Evolutionary conservation across 192 early-diverging fungal species (phyloP).

Genomic region (Podila minutissima): DNA sequence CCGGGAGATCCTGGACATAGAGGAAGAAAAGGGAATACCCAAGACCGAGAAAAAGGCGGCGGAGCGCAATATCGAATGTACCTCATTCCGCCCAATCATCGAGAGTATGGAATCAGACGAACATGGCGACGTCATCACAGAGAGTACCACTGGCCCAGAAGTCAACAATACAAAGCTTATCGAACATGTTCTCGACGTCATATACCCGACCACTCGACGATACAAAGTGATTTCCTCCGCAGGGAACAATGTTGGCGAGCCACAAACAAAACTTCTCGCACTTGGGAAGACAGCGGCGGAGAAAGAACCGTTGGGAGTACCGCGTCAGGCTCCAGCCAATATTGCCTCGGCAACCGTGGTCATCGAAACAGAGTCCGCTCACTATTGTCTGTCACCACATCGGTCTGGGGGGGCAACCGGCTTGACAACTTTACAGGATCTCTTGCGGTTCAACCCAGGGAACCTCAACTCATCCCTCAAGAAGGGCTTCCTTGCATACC

Average conservation of each 20-base stretch:
- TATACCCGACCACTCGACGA: slow-evolving; percentile 55
- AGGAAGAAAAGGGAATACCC: background rate
- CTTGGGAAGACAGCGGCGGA: background rate
- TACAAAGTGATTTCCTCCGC: slow-evolving; percentile 29
- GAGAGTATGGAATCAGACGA: slow-evolving; percentile 18
- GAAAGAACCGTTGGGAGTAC: slow-evolving; percentile 8
- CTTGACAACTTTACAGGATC: slow-evolving; percentile 62
- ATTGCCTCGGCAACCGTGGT: slow-evolving; percentile 41
- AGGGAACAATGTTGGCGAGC: slow-evolving; percentile 18
- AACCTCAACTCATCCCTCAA: slow-evolving; percentile 66
- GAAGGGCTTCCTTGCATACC: slow-evolving; percentile 70
- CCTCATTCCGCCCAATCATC: slow-evolving; percentile 29
- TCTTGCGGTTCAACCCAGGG: slow-evolving; percentile 67
- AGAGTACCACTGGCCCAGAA: background rate
- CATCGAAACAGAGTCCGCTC: slow-evolving; percentile 60
- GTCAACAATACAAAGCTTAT: slow-evolving; percentile 33
- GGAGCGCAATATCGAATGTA: slow-evolving; percentile 10
- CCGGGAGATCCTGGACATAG: slow-evolving; percentile 19
- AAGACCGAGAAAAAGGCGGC: background rate
- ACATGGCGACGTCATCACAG: background rate
- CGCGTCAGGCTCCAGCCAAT: slow-evolving; percentile 14
- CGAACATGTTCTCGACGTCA: slow-evolving; percentile 44
- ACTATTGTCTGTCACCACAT: slow-evolving; percentile 64
- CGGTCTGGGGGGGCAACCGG: slow-evolving; percentile 51
- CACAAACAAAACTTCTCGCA: background rate